Conservation (phyloP, 345 rosid genomes). For the Nasturtium officinale region DNA sequence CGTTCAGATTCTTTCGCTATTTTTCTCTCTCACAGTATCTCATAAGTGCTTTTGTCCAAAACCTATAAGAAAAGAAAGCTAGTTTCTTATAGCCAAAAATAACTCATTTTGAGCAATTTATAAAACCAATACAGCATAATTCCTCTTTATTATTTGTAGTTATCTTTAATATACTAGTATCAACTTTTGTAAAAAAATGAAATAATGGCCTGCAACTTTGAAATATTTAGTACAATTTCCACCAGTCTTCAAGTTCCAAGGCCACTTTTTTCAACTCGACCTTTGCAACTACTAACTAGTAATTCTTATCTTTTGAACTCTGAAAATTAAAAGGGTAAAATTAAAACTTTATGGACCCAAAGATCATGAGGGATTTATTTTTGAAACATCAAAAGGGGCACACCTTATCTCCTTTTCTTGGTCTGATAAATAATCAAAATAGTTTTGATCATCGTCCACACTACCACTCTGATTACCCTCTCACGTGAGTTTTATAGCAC, state of each 20-base stretch:
- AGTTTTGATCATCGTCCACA: conserved; percentile 24
- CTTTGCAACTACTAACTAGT: conserved; percentile 21
- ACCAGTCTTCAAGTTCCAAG: conserved; percentile 42
- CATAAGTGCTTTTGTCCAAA: background rate
- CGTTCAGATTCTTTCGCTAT: too few species aligned
- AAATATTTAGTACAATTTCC: conserved; percentile 37
- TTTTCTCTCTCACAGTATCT: too few species aligned
- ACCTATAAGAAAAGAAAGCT: background rate
- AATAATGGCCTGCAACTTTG: conserved; percentile 35
- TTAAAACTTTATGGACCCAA: conserved; percentile 19
- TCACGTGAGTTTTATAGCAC: conserved; percentile 29
- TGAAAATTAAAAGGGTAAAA: conserved; percentile 16
- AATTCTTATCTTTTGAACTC: conserved; percentile 20
- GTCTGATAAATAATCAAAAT: conserved; percentile 14
- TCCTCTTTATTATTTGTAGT: background rate
- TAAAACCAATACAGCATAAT: background rate
- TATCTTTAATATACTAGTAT: background rate
- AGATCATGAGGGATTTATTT: conserved; percentile 34
- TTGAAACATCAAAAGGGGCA: conserved; percentile 36
- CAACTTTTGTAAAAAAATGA: background rate
- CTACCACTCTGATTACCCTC: conserved; percentile 9
- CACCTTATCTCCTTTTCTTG: conserved; percentile 38
- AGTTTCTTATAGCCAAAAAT: background rate
- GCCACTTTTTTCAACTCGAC: conserved; percentile 18
- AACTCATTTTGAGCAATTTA: conserved; percentile 1